Evolutionary conservation across 768 basidiomycete genomes (phyloP).

Genomic region (Mycena rosella): DNA sequence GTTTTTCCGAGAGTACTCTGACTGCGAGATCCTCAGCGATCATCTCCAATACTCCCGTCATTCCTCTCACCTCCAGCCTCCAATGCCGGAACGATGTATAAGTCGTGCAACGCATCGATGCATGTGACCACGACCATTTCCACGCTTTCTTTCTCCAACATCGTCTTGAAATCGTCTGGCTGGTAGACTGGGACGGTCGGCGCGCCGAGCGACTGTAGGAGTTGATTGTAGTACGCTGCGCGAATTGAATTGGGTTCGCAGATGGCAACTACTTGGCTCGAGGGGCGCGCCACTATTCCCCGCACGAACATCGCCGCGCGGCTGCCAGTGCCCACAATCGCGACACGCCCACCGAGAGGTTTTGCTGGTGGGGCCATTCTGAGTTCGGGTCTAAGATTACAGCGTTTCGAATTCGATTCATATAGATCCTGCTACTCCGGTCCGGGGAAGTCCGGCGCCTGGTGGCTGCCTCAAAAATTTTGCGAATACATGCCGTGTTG

Average conservation of each 20-base stretch:
- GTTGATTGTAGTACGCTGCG: conserved; percentile 58
- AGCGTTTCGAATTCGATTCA: not conserved
- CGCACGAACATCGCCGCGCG: conserved; percentile 61
- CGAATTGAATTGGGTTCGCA: conserved; percentile 62
- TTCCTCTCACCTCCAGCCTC: conserved; percentile 53
- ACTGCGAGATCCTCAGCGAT: conserved; percentile 43
- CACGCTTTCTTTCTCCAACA: conserved; percentile 60
- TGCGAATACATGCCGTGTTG: too few relatives aligned
- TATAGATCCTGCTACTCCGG: not conserved
- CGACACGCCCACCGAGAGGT: conserved; percentile 52
- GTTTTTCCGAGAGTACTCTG: conserved; percentile 65
- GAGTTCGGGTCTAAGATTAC: not conserved
- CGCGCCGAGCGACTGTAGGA: conserved; percentile 54
- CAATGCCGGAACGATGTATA: conserved; percentile 59
- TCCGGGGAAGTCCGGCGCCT: not conserved
- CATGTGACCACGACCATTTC: conserved; percentile 64
- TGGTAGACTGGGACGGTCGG: conserved; percentile 53
- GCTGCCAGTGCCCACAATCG: conserved; percentile 57
- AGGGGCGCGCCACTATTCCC: conserved; percentile 59
- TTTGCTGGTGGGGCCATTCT: conserved; percentile 40
- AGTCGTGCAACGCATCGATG: conserved; percentile 61
- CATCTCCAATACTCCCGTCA: not conserved
- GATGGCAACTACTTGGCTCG: conserved; percentile 56
- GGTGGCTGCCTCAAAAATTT: too few relatives aligned
- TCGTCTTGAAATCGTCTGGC: conserved; percentile 56